phyloP scores from a whole-genome alignment of 208 protist genomes.

The Leishmania mexicana region DNA sequence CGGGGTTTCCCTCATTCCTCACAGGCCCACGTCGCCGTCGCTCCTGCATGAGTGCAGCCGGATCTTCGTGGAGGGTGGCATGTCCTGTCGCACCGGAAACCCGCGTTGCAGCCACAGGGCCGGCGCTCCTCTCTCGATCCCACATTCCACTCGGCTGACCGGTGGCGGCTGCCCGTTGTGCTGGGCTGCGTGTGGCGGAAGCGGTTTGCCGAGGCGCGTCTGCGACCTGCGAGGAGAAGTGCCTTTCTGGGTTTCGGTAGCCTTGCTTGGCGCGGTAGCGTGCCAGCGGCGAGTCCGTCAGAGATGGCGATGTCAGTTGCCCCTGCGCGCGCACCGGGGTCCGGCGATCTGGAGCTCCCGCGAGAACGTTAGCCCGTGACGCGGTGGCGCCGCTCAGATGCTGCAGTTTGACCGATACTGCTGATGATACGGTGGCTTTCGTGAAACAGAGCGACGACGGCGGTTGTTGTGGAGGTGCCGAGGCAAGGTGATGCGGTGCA shows the following conservation, averaged over 20 bases:
- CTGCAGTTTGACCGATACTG: neutral
- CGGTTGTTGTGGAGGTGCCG: neutral
- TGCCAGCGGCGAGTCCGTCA: slow-evolving; percentile 13
- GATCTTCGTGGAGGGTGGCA: neutral
- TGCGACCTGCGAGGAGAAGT: neutral
- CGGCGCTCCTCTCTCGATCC: neutral
- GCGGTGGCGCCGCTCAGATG: neutral
- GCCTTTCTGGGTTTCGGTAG: slow-evolving; percentile 4
- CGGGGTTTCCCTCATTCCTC: neutral
- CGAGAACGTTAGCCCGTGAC: neutral
- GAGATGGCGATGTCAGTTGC: neutral
- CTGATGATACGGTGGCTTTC: neutral
- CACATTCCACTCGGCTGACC: neutral
- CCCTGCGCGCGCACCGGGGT: neutral
- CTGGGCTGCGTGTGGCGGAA: neutral
- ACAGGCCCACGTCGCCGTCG: neutral
- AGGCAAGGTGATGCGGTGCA: neutral
- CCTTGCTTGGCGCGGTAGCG: slow-evolving; percentile 17
- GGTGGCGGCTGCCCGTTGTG: neutral
- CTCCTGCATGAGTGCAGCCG: neutral
- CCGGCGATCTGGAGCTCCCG: neutral
- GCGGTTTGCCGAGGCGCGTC: neutral
- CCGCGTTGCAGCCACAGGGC: neutral
- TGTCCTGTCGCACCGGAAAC: neutral
- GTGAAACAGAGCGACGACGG: neutral